Conservation (phyloP, 2,329 filamentous ascomycete genomes). For the Exophiala xenobiotica region DNA sequence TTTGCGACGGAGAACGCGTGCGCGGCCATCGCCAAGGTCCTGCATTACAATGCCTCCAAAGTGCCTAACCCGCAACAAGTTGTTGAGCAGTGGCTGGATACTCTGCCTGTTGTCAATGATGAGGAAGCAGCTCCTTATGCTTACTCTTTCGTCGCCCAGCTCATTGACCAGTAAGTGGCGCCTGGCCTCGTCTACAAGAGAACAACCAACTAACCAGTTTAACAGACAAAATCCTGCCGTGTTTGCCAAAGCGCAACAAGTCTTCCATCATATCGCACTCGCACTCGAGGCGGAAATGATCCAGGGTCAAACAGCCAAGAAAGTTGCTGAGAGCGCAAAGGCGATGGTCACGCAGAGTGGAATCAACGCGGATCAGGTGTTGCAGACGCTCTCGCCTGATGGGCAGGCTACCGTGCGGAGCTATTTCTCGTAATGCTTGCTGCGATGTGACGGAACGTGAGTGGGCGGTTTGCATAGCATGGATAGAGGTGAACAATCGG, state of each 20-base stretch:
- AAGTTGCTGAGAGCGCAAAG: conserved; percentile 77
- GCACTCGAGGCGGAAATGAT: conserved; percentile 89
- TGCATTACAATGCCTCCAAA: conserved; percentile 81
- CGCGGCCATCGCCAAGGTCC: conserved; percentile 92
- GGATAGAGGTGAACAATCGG: neutral
- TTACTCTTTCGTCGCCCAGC: conserved; percentile 83
- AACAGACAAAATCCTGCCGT: conserved; percentile 81
- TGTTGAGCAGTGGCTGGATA: conserved; percentile 82
- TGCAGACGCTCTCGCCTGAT: conserved; percentile 73
- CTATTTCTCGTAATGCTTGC: conserved; percentile 57
- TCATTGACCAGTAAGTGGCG: conserved; percentile 85
- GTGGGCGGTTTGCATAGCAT: neutral
- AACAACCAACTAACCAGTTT: conserved; percentile 6
- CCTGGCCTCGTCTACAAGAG: neutral
- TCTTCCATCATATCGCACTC: conserved; percentile 82
- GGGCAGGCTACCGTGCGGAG: conserved; percentile 76
- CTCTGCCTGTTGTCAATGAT: conserved; percentile 87
- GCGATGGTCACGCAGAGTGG: conserved; percentile 70
- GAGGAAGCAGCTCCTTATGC: conserved; percentile 97
- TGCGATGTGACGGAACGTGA: neutral
- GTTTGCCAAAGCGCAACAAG: conserved; percentile 67
- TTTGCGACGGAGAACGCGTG: conserved; percentile 98
- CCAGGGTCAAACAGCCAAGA: conserved; percentile 75
- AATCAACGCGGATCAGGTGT: conserved; percentile 71
- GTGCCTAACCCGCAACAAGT: conserved; percentile 75